Evolutionary conservation across 192 early-diverging fungal genomes (phyloP), one percentile per base, ranked within the genome.

Genomic region (Geosiphon pyriformis): DNA sequence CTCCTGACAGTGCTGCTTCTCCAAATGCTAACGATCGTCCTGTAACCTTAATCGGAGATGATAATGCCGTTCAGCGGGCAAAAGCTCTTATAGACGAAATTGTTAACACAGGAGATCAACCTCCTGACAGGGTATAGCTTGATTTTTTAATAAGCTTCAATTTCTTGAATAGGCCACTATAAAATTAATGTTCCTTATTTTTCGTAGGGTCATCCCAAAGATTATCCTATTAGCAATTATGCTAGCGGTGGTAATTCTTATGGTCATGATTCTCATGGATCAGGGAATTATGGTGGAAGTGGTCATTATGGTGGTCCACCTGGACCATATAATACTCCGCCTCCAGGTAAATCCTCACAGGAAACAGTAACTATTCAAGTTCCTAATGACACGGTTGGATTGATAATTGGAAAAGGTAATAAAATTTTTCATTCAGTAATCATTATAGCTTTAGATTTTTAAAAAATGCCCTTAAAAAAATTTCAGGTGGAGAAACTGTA

Each of bases 61-160:
- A 85, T 0, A 76, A 72, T 33, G 86, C 90, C 32, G 76, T 92
- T 50, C 80, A 91, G 52, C 60, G 69, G 3, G 91, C 93, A 18
- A 85, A 88, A 26, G 65, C 77, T 15, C 79, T 88, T 33, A 91
- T 95, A 73, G 81, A 86, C 69, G 90, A 91, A 65, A 86, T 92
- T 68, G 81, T 93, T 23, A 78, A 73, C 46, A 46, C 54, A 1
- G 70, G 71, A 50, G 69, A 69, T 34, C 61, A 66, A 2, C 30
- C n/a, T 15, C 27, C 52, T 52, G 51, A 65, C 35, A 65, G 63
- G 32, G 63, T 66, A 37, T 30, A 23, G n/a, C 26, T 10, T 53
- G 26, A 3, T 12, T 42, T 15, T 10, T 15, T 42, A 10, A 6
- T 42, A 6, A 10, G 15, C 37, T 15, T 42, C 15, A 42, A 10